Evolutionary conservation across 108 stramenopile species (phyloP).

Genomic region (Conticribra weissflogii): DNA sequence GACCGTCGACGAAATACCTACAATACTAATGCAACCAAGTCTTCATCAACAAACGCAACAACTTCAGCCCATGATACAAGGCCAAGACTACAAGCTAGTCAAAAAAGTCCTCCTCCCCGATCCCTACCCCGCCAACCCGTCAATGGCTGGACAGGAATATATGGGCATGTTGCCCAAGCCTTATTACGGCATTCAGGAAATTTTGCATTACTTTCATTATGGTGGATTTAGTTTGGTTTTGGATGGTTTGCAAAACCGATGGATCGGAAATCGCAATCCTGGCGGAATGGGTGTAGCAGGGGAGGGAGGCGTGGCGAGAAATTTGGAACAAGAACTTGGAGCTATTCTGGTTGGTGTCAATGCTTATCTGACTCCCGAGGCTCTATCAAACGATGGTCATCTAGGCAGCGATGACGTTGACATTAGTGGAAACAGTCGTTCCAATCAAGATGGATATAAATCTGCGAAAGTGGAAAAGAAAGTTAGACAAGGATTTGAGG

Average conservation of each 20-base stretch:
- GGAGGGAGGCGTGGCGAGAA: neutral
- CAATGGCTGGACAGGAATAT: slow-evolving; percentile 39
- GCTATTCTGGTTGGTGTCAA: slow-evolving; percentile 23
- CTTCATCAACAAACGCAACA: slow-evolving; percentile 4
- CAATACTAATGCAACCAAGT: slow-evolving; percentile 2
- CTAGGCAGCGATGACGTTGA: neutral
- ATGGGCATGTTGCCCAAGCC: slow-evolving; percentile 34
- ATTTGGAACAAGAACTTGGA: slow-evolving; percentile 21
- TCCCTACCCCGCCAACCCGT: slow-evolving; percentile 2
- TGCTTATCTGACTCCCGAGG: slow-evolving; percentile 40
- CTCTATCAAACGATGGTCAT: slow-evolving; percentile 9
- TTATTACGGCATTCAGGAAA: slow-evolving; percentile 17
- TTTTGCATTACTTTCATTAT: slow-evolving; percentile 23
- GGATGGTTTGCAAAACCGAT: slow-evolving; percentile 24
- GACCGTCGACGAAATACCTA: slow-evolving; percentile 19
- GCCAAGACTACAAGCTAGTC: slow-evolving; percentile 32
- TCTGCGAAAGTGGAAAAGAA: neutral
- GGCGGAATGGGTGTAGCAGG: neutral
- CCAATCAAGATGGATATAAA: neutral
- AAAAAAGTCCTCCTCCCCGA: slow-evolving; percentile 29
- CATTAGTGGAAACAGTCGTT: neutral
- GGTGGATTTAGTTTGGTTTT: slow-evolving; percentile 40
- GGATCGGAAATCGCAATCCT: neutral
- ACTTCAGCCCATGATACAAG: slow-evolving; percentile 10
- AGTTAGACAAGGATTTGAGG: slow-evolving; percentile 22